phyloP scores from a whole-genome alignment of 2,329 filamentous ascomycete species.

The Tolypocladium tropicale region DNA sequence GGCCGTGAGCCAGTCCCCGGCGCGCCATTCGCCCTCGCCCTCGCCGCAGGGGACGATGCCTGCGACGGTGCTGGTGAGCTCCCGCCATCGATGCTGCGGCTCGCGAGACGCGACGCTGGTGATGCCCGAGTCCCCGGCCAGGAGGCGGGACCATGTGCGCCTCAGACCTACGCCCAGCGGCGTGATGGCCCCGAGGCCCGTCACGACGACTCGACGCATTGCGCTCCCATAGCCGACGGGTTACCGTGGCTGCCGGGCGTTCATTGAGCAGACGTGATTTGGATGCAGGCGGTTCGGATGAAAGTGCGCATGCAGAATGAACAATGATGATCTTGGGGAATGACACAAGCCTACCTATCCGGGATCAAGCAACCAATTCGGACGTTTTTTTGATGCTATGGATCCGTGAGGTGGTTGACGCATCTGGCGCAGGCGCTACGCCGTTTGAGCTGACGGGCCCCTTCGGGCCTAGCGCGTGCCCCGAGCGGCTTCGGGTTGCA shows the following conservation, averaged over 20 bases:
- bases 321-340: neutral
- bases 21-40: conserved; percentile 35
- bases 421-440: no score
- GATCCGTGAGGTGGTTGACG: no score
- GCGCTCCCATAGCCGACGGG: conserved; percentile 13
- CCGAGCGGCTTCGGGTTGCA: neutral
- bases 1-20: conserved; percentile 42
- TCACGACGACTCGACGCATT: conserved; percentile 71
- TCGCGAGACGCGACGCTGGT: conserved; percentile 56
- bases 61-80: conserved; percentile 75
- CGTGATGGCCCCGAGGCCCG: conserved; percentile 71
- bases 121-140: conserved; percentile 73
- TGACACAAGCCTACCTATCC: no score
- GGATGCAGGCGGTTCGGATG: no score
- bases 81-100: conserved; percentile 48
- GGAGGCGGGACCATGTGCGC: conserved; percentile 69
- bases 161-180: conserved; percentile 73
- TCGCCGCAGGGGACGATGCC: conserved; percentile 58
- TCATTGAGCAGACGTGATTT: neutral
- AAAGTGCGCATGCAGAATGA: neutral
- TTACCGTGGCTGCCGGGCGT: neutral
- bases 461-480: neutral
- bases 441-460: neutral
- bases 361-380: no score
- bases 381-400: no score